Evolutionary conservation across 495 filamentous ascomycete species (phyloP), one percentile per base, ranked within the genome.

Genomic region (Trichoderma gamsii): DNA sequence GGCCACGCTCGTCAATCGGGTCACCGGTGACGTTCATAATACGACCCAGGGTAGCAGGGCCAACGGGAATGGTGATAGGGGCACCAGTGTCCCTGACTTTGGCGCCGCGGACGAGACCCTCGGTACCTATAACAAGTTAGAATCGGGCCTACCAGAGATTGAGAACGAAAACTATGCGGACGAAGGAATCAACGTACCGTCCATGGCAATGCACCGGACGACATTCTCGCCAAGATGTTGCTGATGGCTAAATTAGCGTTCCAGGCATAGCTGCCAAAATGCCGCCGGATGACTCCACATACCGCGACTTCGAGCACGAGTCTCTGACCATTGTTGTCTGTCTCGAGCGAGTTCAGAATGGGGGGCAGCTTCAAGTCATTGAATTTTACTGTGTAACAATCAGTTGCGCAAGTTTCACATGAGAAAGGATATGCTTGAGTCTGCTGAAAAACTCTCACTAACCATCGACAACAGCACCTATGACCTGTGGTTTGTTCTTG

Each of bases 1-100:
- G 93, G 67, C 95, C 95, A 84, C 96, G 93, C 87, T 98, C 95
- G 78, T 99, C 95, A 85, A 99, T 98, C 77, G 95, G 96, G 83
- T 99, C 93, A 86, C 95, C 95, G 85, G 95, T 99, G 83, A 99
- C 95, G 88, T 99, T 99, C 86, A 99, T 92, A 86, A 99, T 99
- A 88, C 95, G 95, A 76, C 95, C 95, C 71, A 99, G 91, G 66
- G 93, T 97, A 76, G 86, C 92, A 75, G 87, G 87, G 77, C 95
- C 95, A 85, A 99, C 95, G 77, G 95, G 95, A 77, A 99, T 91
- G 83, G 88, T 94, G 86, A 99, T 99, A 77, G 95, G 95, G 70
- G 87, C 84, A 78, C 96, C 96, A 76, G 94, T 97, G 80, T 99
- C 95, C 73, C 79, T 83, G 75, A 89, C 91, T 76, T 84, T 84